A percentile compares a stretch with the other conserved stretches of the same genome.
Conservation (phyloP, 768 basidiomycete species). For the Austroboletus eburneus region DNA sequence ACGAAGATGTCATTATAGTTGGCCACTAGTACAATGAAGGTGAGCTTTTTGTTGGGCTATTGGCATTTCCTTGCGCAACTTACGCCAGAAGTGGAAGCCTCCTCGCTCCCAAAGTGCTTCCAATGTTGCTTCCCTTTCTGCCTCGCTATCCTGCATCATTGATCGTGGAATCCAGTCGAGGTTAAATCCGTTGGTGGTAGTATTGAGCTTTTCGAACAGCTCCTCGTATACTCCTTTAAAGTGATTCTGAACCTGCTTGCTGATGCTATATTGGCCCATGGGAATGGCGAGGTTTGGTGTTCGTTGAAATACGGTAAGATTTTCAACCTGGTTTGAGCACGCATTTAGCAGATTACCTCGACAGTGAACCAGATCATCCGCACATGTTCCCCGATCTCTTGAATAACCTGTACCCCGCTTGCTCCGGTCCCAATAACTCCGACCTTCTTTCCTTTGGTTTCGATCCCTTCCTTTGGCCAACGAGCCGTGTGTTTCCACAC, state of each 20-base stretch:
- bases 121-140: constrained; percentile 6
- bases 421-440: constrained; percentile 17
- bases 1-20: constrained; percentile 6
- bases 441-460: constrained; percentile 9
- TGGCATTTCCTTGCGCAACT: neutral
- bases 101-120: constrained; percentile 10
- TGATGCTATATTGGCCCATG: constrained; percentile 10
- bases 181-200: neutral
- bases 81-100: constrained; percentile 11
- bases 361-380: neutral
- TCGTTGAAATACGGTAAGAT: constrained; percentile 13
- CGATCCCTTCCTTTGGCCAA: constrained; percentile 15
- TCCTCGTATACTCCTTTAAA: constrained; percentile 12
- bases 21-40: neutral
- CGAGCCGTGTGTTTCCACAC: constrained; percentile 8
- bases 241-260: constrained; percentile 8
- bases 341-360: neutral
- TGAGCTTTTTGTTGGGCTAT: neutral
- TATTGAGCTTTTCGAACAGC: neutral
- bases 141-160: constrained; percentile 9
- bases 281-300: constrained; percentile 12
- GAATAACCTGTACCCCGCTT: constrained; percentile 12
- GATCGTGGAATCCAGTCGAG: constrained; percentile 1
- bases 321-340: constrained; percentile 1
- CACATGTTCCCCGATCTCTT: constrained; percentile 14